phyloP scores from a whole-genome alignment of 306 rosid genomes.

The Gastrolobium bilobum region DNA sequence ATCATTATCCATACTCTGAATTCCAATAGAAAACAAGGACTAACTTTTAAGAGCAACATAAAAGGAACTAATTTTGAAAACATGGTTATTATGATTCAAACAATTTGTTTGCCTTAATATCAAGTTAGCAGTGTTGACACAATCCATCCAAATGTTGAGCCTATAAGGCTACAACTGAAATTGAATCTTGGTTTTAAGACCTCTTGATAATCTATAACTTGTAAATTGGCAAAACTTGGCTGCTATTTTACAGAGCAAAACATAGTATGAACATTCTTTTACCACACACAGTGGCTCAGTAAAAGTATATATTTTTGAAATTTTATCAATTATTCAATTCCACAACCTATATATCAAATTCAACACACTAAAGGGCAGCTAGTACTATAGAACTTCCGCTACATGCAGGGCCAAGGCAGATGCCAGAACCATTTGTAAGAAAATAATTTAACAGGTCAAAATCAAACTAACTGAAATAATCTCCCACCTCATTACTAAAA shows the following conservation, averaged over 20 bases:
- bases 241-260: not conserved
- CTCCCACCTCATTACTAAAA: not conserved
- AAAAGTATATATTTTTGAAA: slow-evolving; percentile 4
- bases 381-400: not conserved
- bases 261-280: not conserved
- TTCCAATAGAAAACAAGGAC: slow-evolving; percentile 39
- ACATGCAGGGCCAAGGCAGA: not conserved
- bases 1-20: slow-evolving; percentile 56
- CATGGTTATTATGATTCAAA: slow-evolving; percentile 8
- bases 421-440: not conserved
- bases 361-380: not conserved
- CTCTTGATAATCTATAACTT: not conserved
- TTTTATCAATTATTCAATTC: not conserved
- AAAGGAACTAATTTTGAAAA: slow-evolving; percentile 5
- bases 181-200: slow-evolving; percentile 4
- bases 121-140: slow-evolving; percentile 11
- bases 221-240: slow-evolving; percentile 1
- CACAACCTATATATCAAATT: not conserved
- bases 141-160: not conserved
- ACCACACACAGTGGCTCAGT: not conserved
- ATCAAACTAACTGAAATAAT: not conserved
- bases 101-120: slow-evolving; percentile 12
- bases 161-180: slow-evolving; percentile 31
- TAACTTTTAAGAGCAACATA: slow-evolving; percentile 25
- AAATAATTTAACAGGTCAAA: not conserved